Base-by-base conservation (phyloP, 176 grass and related monocot species). In the Zoysia japonica region DNA sequence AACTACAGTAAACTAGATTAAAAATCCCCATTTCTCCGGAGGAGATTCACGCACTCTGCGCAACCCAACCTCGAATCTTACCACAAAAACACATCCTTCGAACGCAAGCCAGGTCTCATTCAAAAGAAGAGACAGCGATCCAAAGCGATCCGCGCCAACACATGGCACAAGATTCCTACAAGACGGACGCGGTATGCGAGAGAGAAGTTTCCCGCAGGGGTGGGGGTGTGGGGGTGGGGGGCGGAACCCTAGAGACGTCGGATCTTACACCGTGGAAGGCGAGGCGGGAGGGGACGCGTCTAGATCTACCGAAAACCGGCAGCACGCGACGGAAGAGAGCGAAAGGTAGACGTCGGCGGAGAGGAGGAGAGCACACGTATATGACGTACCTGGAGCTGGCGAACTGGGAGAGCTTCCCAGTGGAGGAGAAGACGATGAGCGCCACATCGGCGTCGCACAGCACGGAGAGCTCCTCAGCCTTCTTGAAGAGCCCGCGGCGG, bases 401-500 rank as follows among this genome's bases (percentile, higher is more conserved):
- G 87, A 90, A 93, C 70, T 97, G 87, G 61, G 88, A 93, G 52
- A 97, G 91, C 82, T 92, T 97, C 49, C 91, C 89, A 36, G 94
- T 93, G 72, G 94, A 87, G 19, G 93, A 97, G 86, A 97, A 93
- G 75, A 97, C 88, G 81, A 97, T 91, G 78, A 97, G 93, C 15
- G 93, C 93, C 60, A 97, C 91, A 67, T 97, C 93, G 16, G 91
- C 91, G 69, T 97, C 93, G 75, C 93, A 97, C 1, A 97, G 93
- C 16, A 97, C 82, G 50, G 93, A 91, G 67, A 97, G 90, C 81
- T 97, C 91, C 81, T 97, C 91, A 39, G 93, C 93, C 81, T 97
- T 97, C 91, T 97, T 97, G 88, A 97, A 93, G 79, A 97, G 83
- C 1, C 94, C 94, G 85, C 92, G 77, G 74, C 94, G 87, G 76